Evolutionary conservation across 495 filamentous ascomycete genomes (phyloP), one percentile per base, ranked within the genome.

Genomic region (Penicillium cinerascens): DNA sequence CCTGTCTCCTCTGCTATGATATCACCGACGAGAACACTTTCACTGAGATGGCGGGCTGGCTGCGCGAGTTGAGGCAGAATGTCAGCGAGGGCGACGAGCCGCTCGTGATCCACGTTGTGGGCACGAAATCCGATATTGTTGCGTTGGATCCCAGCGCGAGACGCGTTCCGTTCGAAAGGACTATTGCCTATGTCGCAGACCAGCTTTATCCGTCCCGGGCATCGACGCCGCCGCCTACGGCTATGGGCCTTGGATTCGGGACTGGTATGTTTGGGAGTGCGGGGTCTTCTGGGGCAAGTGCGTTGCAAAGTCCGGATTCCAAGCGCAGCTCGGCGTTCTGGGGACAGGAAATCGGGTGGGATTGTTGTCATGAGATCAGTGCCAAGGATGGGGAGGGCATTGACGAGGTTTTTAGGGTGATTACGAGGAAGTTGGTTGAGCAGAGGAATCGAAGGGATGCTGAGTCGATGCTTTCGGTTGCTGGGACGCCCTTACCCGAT

Each of bases 361-460:
- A 96, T 63, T 92, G 89, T 55, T 97, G 92, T 61, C 92, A 97
- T 70, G 92, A 98, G 74, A 92, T 98, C 59, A 90, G 85, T 60
- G 92, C 92, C 20, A 89, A 91, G 76, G 89, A 88, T 64, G 93
- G 93, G 16, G 92, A 97, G 74, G 92, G 92, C 3, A 90, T 98
- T 10, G 93, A 98, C 46, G 93, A 98, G 73, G 92, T 98, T 0
- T 98, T 98, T 59, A 81, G 91, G 0, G 92, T 97, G 16, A 93
- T 97, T 36, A 91, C 92, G 35, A 75, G 93, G 61, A 96, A 96
- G 70, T 77, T 98, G 49, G 92, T 98, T 26, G 92, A 97, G 76
- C 90, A 93, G 77, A 83, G 88, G 58, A 81, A 87, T 61, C 83
- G 82, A 40, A 68, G 74, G 10, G 64, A 73, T 64, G 82, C 85